Percentiles rank a stretch among this genome's conserved stretches.
Evolutionary conservation across 1,284 basidiomycete genomes (phyloP).

Genomic region (Austroboletus olivaceoglutinosus): DNA sequence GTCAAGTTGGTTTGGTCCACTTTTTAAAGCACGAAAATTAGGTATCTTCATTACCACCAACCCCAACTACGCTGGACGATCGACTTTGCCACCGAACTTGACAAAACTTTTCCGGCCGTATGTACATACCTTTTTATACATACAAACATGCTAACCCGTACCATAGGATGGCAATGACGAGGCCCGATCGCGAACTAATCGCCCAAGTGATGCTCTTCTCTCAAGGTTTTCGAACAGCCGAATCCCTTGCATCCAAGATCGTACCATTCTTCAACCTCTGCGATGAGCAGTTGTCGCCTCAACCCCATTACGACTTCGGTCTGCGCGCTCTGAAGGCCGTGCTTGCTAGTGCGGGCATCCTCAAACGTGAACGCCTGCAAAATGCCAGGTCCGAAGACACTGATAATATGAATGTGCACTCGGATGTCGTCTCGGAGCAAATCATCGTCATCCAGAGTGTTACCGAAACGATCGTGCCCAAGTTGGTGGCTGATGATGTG

Average conservation of each 20-base stretch:
- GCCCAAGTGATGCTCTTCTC: constrained; percentile 99
- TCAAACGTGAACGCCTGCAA: constrained; percentile 88
- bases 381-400: constrained; percentile 44
- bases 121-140: constrained; percentile 32
- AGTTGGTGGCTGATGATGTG: constrained; percentile 96
- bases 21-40: constrained; percentile 30
- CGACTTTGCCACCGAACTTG: constrained; percentile 94
- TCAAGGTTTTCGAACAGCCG: constrained; percentile 97
- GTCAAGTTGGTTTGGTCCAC: constrained; percentile 1
- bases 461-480: constrained; percentile 98
- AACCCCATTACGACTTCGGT: constrained; percentile 99
- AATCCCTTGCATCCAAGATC: constrained; percentile 93
- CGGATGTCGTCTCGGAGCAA: constrained; percentile 80
- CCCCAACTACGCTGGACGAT: constrained; percentile 96
- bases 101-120: constrained; percentile 93
- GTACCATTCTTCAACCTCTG: constrained; percentile 99
- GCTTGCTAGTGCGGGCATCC: constrained; percentile 92
- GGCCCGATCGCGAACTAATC: constrained; percentile 96
- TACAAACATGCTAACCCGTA: constrained; percentile 9
- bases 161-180: constrained; percentile 95
- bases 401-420: constrained; percentile 54
- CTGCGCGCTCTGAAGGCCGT: constrained; percentile 97
- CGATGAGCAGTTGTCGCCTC: constrained; percentile 93
- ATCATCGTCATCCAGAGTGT: constrained; percentile 99
- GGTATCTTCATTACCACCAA: constrained; percentile 98